These are phyloP conservation scores for Brasenia schreberi DNA, from an alignment of 164 flowering plant genomes.

Conservation along the genomic window DNA sequence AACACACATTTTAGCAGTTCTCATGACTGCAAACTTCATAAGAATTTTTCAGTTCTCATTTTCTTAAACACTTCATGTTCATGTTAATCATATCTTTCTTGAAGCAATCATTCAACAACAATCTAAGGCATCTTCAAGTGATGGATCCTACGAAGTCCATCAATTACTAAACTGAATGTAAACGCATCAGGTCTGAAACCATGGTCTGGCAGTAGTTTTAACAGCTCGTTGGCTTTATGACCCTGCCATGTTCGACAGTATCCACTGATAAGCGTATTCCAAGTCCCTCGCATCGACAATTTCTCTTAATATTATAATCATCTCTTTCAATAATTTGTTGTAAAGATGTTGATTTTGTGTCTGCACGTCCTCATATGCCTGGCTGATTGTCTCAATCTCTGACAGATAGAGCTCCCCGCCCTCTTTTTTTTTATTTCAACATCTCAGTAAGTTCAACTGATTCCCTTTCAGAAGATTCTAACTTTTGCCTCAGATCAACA, in stretches of 20 bases:
- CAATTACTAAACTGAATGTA: constrained; percentile 72
- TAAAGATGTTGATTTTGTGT: constrained; percentile 87
- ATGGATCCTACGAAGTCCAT: constrained; percentile 59
- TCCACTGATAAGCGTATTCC: constrained; percentile 67
- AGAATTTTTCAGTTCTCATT: no score
- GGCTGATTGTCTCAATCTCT: constrained; percentile 97
- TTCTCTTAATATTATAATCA: constrained; percentile 97
- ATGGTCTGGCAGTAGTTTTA: constrained; percentile 48
- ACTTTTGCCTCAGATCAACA: constrained; percentile 75
- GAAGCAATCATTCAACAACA: no score
- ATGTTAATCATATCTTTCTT: no score
- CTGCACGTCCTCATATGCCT: constrained; percentile 95
- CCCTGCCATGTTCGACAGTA: constrained; percentile 38
- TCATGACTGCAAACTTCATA: no score
- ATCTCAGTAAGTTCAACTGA: constrained; percentile 35
- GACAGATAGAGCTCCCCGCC: constrained; percentile 82
- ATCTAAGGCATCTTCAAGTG: constrained; percentile 53
- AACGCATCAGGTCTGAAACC: constrained; percentile 64
- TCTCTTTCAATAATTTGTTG: constrained; percentile 95
- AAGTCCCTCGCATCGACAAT: no score
- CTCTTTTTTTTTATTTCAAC: constrained; percentile 75
- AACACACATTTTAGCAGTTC: no score
- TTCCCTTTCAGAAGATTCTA: constrained; percentile 67
- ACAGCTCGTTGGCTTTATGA: constrained; percentile 30
- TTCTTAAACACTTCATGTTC: no score